Evolutionary conservation across 768 basidiomycete genomes (phyloP).

Genomic region (Boletus barrowsii): DNA sequence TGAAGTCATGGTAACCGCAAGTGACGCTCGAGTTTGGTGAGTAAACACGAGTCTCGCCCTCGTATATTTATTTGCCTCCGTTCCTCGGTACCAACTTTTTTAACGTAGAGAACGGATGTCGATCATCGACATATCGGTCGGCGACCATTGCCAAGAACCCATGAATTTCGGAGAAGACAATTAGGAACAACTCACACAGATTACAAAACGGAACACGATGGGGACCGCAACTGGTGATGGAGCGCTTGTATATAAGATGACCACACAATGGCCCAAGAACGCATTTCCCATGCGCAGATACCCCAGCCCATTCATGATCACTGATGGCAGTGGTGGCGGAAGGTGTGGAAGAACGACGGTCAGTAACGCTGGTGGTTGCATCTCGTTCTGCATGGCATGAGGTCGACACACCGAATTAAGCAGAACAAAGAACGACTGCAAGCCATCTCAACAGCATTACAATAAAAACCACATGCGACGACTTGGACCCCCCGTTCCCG

Average conservation of each 20-base stretch:
- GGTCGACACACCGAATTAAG: too few species aligned
- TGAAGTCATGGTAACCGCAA: slow-evolving; percentile 59
- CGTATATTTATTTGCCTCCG: too few species aligned
- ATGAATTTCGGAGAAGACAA: slow-evolving; percentile 45
- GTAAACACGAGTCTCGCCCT: slow-evolving; percentile 28
- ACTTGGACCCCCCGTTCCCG: slow-evolving; percentile 47
- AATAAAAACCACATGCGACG: slow-evolving; percentile 42
- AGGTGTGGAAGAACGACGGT: slow-evolving; percentile 61
- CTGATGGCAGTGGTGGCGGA: slow-evolving; percentile 57
- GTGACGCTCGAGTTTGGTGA: slow-evolving; percentile 62
- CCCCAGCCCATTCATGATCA: slow-evolving; percentile 59
- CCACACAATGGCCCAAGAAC: slow-evolving; percentile 58
- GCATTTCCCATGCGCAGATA: slow-evolving; percentile 66
- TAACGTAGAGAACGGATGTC: slow-evolving; percentile 12
- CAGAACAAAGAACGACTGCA: slow-evolving; percentile 62
- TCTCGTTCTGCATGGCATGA: slow-evolving; percentile 44
- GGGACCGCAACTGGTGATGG: too few species aligned
- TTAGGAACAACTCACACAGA: slow-evolving; percentile 16
- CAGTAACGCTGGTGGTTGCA: slow-evolving; percentile 58
- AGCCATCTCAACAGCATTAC: background rate
- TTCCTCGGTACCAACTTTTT: too few species aligned
- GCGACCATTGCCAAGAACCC: too few species aligned
- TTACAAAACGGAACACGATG: slow-evolving; percentile 8
- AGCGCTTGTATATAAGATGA: too few species aligned
- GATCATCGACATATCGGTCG: slow-evolving; percentile 59